These are phyloP conservation scores for Diplodia intermedia DNA, from an alignment of 2,329 filamentous ascomycete genomes.

Conservation along the genomic window DNA sequence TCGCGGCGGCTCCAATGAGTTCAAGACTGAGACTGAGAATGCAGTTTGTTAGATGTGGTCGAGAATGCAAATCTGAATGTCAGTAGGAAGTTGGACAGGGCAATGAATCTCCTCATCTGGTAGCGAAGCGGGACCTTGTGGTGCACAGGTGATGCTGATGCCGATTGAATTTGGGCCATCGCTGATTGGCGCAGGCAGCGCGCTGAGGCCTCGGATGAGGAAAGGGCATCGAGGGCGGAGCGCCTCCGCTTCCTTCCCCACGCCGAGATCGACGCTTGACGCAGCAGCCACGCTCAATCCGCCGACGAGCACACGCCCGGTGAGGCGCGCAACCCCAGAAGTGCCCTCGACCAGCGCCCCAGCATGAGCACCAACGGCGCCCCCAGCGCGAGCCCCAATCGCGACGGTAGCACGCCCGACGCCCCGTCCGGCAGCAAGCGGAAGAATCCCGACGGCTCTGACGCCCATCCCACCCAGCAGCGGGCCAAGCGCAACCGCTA, in stretches of 20 bases:
- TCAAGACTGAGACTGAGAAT: neutral
- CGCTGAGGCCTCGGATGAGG: neutral
- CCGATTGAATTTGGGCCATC: too few species aligned
- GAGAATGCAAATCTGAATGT: neutral
- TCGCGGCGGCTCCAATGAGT: neutral
- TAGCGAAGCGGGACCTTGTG: too few species aligned
- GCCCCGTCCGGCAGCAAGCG: slow-evolving; percentile 46
- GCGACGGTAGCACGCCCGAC: slow-evolving; percentile 36
- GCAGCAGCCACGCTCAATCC: slow-evolving; percentile 12
- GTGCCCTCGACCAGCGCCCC: neutral
- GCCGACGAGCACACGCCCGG: slow-evolving; percentile 9
- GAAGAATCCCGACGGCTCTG: slow-evolving; percentile 49
- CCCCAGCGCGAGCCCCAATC: slow-evolving; percentile 45
- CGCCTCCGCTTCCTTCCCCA: slow-evolving; percentile 28
- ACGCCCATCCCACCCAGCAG: slow-evolving; percentile 49
- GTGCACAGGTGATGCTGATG: neutral
- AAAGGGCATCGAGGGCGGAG: slow-evolving; percentile 16
- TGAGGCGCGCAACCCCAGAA: slow-evolving; percentile 11
- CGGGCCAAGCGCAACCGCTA: slow-evolving; percentile 71
- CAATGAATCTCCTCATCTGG: too few species aligned
- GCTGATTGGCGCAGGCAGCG: neutral
- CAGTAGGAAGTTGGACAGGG: neutral
- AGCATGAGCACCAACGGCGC: slow-evolving; percentile 39
- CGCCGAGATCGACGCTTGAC: slow-evolving; percentile 12
- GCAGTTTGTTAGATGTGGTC: neutral